A percentile compares a stretch with the other conserved stretches of the same genome.
Conservation (phyloP, 2,329 filamentous ascomycete genomes). For the Clonostachys sp. region DNA sequence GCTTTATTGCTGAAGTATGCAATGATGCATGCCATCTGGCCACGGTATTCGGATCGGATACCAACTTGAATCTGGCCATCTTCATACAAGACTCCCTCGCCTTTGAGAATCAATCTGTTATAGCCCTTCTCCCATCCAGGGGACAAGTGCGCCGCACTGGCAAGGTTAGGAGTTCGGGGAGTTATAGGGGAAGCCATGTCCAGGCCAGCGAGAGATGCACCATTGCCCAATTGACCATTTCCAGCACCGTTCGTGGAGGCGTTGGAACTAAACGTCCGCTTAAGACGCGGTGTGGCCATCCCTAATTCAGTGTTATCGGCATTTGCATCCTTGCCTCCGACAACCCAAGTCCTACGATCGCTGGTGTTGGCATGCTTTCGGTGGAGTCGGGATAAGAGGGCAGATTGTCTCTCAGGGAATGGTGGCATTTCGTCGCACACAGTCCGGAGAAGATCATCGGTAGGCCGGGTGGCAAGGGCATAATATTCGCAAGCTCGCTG, state of each 20-base stretch:
- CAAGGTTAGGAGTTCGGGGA: slow-evolving; percentile 73
- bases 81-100: slow-evolving; percentile 90
- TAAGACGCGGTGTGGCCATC: slow-evolving; percentile 76
- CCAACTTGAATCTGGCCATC: slow-evolving; percentile 93
- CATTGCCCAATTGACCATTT: slow-evolving; percentile 32
- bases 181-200: slow-evolving; percentile 66
- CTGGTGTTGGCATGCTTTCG: slow-evolving; percentile 91
- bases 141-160: slow-evolving; percentile 86
- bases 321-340: slow-evolving; percentile 95
- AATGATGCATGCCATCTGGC: slow-evolving; percentile 92
- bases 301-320: slow-evolving; percentile 73
- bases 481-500: slow-evolving; percentile 96
- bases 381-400: slow-evolving; percentile 84
- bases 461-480: slow-evolving; percentile 76
- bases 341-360: slow-evolving; percentile 94
- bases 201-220: slow-evolving; percentile 66
- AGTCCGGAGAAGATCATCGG: slow-evolving; percentile 86
- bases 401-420: slow-evolving; percentile 91
- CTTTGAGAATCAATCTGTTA: slow-evolving; percentile 71
- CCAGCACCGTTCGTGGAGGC: slow-evolving; percentile 44
- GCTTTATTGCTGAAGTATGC: slow-evolving; percentile 96
- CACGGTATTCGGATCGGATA: slow-evolving; percentile 87
- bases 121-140: slow-evolving; percentile 94
- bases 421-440: slow-evolving; percentile 99
- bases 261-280: slow-evolving; percentile 74